Base-by-base conservation (phyloP, 2,329 filamentous ascomycete genomes). In the Claviceps spartinae region DNA sequence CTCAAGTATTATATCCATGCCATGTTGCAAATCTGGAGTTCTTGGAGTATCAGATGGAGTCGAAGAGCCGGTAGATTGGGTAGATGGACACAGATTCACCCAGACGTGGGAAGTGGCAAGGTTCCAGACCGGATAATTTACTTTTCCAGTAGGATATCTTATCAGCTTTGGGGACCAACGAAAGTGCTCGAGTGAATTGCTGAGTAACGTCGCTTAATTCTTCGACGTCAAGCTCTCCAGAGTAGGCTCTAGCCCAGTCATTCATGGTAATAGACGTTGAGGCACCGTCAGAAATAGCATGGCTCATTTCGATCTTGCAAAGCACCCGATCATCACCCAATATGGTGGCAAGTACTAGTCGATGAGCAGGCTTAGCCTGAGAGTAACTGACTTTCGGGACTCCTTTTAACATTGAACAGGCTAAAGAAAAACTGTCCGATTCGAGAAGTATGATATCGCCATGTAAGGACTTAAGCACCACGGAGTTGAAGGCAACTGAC, bases 301-400 rank as follows among this genome's bases (percentile, higher is more conserved):
- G 55, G 20, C 53, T 56, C 41, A 54, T 54, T 40, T 55, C 55
- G 16, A 56, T 40, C 36, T 47, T 45, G 47, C 55, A 56, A 9
- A 52, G 18, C 4, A 54, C 47, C 16, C 38, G 46, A 22, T 43
- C 40, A 24, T 51, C 50, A 2, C 44, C 44, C 5, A 6, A 14
- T 22, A 47, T 22, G 24, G 37, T 34, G 36, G 24, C 30, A 5
- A 51, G 24, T 34, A 47, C 37, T 16, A 54, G 20, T 22, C 52
- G 40, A 34, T 54, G 45, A n/a, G 52, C 41, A 3, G 48, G 52
- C 26, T 51, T 49, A 3, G n/a, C 26, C 9, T 42, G 42, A 2
- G 4, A 24, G 4, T 51, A 51, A 11, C 14, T 42, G n/a, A 47
- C 42, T 7, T n/a, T n/a, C 11, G 50, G 50, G 3, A 47, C 30